Evolutionary conservation across 371 early-diverging fungal genomes (phyloP), one percentile per base, ranked within the genome.

Genomic region (Mucor lusitanicus): DNA sequence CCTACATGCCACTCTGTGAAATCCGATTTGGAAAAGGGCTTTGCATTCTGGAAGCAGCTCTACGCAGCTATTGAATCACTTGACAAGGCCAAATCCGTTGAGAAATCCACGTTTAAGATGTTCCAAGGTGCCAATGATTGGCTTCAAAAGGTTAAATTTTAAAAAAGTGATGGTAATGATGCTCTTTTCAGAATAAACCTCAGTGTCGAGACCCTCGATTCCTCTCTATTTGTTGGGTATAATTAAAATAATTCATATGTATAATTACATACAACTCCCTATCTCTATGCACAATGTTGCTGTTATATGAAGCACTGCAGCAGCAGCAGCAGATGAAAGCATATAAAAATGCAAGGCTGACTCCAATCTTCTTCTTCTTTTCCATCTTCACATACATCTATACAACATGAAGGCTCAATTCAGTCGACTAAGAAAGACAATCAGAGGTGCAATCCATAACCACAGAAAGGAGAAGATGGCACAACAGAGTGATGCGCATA

Each of bases 21-120:
- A 35, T 58, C 61, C 6, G 87, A 87, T 59, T 61, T 88, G n/a
- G 42, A 65, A 21, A 71, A 73, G 19, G 87, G 83, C 0, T 82
- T 87, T 67, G 64, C 65, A 11, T 86, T 88, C 66, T 88, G 88
- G 88, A 74, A 79, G 30, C 75, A 77, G 4, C 65, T 87, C 23
- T 59, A 80, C 42, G 40, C 62, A 25, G 83, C 78, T 9, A 61
- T 78, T 32, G 68, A 73, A 27, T 53, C 70, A 23, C 63, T 84
- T 37, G 67, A 68, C 7, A 76, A 78, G 19, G 59, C 71, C 2
- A 63, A 69, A 28, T 63, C 65, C 17, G 59, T 80, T 21, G 35
- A 64, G 6, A 68, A 70, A 6, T 64, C 54, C 9, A 67, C 75
- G 0, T 71, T 70, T 48, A 35, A 63, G 7, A 78, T 78, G 79